Percentiles rank a stretch among this genome's conserved stretches.
Conservation (phyloP, 805 yeast genomes). For the Candida verbasci region DNA sequence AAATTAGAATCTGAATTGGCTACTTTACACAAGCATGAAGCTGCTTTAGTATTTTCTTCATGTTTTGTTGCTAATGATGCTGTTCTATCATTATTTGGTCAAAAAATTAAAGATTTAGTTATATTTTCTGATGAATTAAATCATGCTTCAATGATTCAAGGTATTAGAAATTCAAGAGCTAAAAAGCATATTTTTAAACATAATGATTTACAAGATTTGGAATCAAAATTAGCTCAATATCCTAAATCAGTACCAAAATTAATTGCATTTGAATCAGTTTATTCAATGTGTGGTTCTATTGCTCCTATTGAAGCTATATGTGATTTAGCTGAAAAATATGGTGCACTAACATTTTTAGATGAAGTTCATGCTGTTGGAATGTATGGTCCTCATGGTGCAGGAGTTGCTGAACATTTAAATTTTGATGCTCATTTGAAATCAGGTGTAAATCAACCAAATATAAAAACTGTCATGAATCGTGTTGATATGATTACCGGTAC, state of each 20-base stretch:
- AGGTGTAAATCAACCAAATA: conserved; percentile 49
- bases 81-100: conserved; percentile 84
- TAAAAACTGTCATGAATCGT: conserved; percentile 73
- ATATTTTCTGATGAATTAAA: conserved; percentile 89
- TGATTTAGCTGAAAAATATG: conserved; percentile 95
- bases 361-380: conserved; percentile 99
- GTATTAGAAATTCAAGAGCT: conserved; percentile 86
- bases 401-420: conserved; percentile 96
- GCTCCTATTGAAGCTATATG: conserved; percentile 91
- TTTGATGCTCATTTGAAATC: conserved; percentile 73
- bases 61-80: conserved; percentile 98
- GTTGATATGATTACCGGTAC: conserved; percentile 97
- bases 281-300: conserved; percentile 97
- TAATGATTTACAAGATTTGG: conserved; percentile 82
- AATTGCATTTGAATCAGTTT: conserved; percentile 95
- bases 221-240: conserved; percentile 66
- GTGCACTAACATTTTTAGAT: conserved; percentile 93
- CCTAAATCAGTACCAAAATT: conserved; percentile 89
- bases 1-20: conserved; percentile 83
- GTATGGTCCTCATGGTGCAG: conserved; percentile 99
- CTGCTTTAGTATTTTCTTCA: conserved; percentile 90
- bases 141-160: conserved; percentile 98
- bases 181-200: conserved; percentile 88
- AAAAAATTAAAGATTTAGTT: conserved; percentile 82
- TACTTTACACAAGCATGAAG: conserved; percentile 88